Base-by-base conservation (phyloP, 306 rosid genomes). In the Astragalus glycyphyllos region DNA sequence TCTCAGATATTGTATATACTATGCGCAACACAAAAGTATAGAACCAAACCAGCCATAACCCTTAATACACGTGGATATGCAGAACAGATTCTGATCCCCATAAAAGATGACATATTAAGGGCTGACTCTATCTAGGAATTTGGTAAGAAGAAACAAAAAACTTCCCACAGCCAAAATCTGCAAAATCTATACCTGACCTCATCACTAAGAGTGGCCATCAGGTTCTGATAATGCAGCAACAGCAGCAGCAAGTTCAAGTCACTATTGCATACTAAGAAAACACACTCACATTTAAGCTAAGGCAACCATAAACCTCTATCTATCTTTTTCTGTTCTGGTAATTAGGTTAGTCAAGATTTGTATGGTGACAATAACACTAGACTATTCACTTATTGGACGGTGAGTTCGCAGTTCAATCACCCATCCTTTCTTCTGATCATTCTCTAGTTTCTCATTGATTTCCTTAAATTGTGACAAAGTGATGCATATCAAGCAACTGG, bases 321-420 rank as follows among this genome's bases (percentile, higher is more conserved):
- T 58, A 15, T 31, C 69, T 65, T 48, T 59, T 42, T 73, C 58
- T 64, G 15, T 17, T 73, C 35, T 69, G 63, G 50, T 20, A 56
- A 79, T 58, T 59, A 86, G 90, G 87, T 86, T 58, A 83, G 82
- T 55, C 87, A 85, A 44, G 84, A 80, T 71, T 65, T 83, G 32
- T 86, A 86, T 77, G 90, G 87, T 63, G 84, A 86, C 59, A 83
- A 80, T 35, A 71, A 77, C 71, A 81, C 90, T 65, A 77, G 90
- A 64, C 86, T 83, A 78, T 83, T 83, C 73, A 86, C 80, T 44
- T 86, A 86, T 78, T 86, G 87, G 87, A 80, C 87, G 4, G 87
- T 86, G 68, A 77, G 86, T 72, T 57, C 29, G 63, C 65, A 26
- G 55, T 65, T 48, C 49, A 42, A 12, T 46, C 37, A 64, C 71